phyloP scores from a whole-genome alignment of 2,329 filamentous ascomycete genomes.

The Pseudogymnoascus sp. region DNA sequence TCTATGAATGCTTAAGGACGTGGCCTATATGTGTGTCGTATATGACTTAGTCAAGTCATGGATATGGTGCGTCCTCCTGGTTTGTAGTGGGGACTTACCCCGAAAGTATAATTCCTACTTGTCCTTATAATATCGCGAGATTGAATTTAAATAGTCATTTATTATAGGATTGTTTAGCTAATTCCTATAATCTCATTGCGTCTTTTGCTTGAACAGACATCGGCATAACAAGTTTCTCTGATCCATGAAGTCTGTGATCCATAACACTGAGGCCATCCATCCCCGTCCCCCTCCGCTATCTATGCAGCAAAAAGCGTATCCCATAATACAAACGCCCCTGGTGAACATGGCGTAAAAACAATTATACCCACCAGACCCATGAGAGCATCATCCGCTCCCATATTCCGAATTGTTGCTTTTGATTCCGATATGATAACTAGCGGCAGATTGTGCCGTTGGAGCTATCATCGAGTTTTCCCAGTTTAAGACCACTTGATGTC shows the following conservation, averaged over 20 bases:
- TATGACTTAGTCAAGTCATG: background rate
- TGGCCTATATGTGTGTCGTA: background rate
- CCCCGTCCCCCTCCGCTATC: background rate
- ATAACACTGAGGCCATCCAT: slow-evolving; percentile 1
- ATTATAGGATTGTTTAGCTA: slow-evolving; percentile 4
- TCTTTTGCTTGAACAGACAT: slow-evolving; percentile 3
- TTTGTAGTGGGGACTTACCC: background rate
- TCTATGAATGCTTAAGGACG: background rate
- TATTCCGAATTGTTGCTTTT: background rate
- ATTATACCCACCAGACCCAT: background rate
- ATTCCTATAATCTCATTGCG: slow-evolving; percentile 4
- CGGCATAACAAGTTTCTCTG: slow-evolving; percentile 1
- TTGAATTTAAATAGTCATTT: slow-evolving; percentile 2
- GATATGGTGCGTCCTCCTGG: background rate
- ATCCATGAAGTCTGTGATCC: slow-evolving; percentile 4
- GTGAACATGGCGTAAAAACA: slow-evolving; percentile 3
- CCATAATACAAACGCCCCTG: slow-evolving; percentile 7
- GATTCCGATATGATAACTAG: background rate
- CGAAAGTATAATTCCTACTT: background rate
- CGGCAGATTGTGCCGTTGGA: background rate
- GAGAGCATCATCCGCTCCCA: background rate
- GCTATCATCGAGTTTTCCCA: background rate
- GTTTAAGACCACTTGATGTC: slow-evolving; percentile 28
- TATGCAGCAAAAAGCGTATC: background rate
- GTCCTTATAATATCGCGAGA: background rate